Percentiles rank a stretch among this genome's conserved stretches.
Evolutionary conservation across 2,329 filamentous ascomycete genomes (phyloP).

Genomic region (Sporothrix dimorphospora): DNA sequence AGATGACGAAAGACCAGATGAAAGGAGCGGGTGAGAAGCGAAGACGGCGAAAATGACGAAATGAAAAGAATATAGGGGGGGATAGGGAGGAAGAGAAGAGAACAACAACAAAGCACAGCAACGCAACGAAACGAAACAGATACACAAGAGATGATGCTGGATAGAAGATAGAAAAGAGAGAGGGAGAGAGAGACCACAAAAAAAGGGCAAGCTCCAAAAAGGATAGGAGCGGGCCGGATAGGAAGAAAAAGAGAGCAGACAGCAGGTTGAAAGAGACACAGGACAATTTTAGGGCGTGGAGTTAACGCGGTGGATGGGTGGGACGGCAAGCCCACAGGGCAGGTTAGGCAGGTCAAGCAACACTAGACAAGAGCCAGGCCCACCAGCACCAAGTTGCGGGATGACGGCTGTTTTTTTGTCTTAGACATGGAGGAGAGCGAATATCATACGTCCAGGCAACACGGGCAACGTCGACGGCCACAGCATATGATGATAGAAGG

Average conservation of each 20-base stretch:
- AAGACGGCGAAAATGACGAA: background rate
- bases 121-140: background rate
- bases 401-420: background rate
- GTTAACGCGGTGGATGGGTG: background rate
- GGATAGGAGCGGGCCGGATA: slow-evolving; percentile 3
- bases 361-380: background rate
- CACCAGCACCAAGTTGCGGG: slow-evolving; percentile 2
- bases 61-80: background rate
- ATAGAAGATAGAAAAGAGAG: background rate
- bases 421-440: slow-evolving; percentile 3
- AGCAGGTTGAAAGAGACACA: background rate
- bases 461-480: background rate
- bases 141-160: background rate
- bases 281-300: slow-evolving; percentile 20
- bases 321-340: slow-evolving; percentile 1
- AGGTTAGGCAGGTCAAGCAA: background rate
- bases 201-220: slow-evolving; percentile 11
- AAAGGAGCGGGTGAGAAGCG: slow-evolving; percentile 9
- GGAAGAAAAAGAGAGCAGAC: slow-evolving; percentile 20
- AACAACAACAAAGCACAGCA: background rate
- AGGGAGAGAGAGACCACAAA: background rate
- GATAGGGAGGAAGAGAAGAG: slow-evolving; percentile 2
- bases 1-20: slow-evolving; percentile 17
- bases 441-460: background rate
- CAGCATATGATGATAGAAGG: background rate